Evolutionary conservation across 805 yeast genomes (phyloP), one percentile per base, ranked within the genome.

Genomic region (Ogataea sp.): DNA sequence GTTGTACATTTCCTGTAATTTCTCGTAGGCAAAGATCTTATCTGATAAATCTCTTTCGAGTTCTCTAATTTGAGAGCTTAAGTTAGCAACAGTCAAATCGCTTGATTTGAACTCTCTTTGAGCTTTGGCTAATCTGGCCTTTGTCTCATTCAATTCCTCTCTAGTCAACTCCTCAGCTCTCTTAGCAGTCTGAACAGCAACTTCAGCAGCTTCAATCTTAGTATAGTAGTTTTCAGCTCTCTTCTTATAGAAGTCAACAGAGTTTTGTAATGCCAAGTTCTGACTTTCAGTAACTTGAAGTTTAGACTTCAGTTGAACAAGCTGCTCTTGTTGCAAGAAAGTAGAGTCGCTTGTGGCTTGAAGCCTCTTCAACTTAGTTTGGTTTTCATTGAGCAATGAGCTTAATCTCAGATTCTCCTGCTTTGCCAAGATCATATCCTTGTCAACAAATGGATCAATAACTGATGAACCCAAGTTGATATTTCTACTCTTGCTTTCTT

Each of bases 151-250:
- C 38, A 76, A 59, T 43, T 85, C 86, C 35, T 64, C 63, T 36
- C 58, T 61, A 4, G 80, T 67, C 28, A 64, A 51, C 39, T 69
- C 69, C 52, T 82, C 89, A 11, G 79, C 75, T 48, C 84, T 65
- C 47, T 74, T 68, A 8, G 86, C 76, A 34, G 77, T 70, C 38
- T 71, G 66, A 2, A 83, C 75, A 5, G 85, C 83, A 36, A 79
- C 68, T 53, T 89, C 96, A 2, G 93, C 89, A 37, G 75, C 71
- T 50, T 87, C 94, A 20, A 88, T 65, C 50, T 84, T 83, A 41
- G 69, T 67, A 48, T 71, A 76, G 54, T 85, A 83, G 44, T 80
- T 83, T 27, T 84, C 89, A 26, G 94, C 78, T 44, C 95, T 72
- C 15, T 67, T 59, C 52, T 78, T 81, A 59, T 83, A 87, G 25